Conservation (phyloP, 116 monocot genomes). For the Iris pallida region DNA sequence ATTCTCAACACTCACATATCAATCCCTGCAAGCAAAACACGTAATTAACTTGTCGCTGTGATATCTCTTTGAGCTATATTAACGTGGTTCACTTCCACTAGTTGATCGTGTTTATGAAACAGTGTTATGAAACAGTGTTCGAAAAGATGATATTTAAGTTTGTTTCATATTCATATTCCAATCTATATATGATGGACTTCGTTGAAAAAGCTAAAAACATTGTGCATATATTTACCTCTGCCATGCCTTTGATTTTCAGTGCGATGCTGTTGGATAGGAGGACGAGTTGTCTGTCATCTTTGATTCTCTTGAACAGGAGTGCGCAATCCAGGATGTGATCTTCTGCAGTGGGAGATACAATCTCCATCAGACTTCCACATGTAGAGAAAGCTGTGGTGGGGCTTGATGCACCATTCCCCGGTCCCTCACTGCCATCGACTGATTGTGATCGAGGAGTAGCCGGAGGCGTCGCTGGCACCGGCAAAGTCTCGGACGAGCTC, state of each 20-base stretch:
- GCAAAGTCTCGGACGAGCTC: conserved; percentile 43
- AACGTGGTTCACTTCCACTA: too few species aligned
- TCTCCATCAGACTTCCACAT: conserved; percentile 30
- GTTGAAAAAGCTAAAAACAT: neutral
- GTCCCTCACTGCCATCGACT: conserved; percentile 3
- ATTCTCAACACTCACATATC: too few species aligned
- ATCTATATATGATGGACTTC: too few species aligned
- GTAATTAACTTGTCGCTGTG: too few species aligned
- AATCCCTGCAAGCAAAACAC: too few species aligned
- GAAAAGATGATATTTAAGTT: too few species aligned
- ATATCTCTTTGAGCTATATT: too few species aligned
- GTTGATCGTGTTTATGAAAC: too few species aligned
- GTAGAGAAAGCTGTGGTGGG: conserved; percentile 1
- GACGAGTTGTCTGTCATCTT: conserved; percentile 36
- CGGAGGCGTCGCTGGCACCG: conserved; percentile 53
- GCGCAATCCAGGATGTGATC: conserved; percentile 69
- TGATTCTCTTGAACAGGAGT: conserved; percentile 39
- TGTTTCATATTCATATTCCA: too few species aligned
- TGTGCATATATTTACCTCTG: conserved; percentile 35
- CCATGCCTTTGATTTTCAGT: conserved; percentile 84
- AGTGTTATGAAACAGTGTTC: too few species aligned
- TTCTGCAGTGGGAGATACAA: conserved; percentile 61
- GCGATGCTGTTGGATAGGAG: conserved; percentile 50
- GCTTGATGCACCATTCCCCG: neutral
- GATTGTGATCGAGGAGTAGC: conserved; percentile 25